Evolutionary conservation across 139 green algal species (phyloP), one percentile per base, ranked within the genome.

Genomic region (Diplosphaera chodatii): DNA sequence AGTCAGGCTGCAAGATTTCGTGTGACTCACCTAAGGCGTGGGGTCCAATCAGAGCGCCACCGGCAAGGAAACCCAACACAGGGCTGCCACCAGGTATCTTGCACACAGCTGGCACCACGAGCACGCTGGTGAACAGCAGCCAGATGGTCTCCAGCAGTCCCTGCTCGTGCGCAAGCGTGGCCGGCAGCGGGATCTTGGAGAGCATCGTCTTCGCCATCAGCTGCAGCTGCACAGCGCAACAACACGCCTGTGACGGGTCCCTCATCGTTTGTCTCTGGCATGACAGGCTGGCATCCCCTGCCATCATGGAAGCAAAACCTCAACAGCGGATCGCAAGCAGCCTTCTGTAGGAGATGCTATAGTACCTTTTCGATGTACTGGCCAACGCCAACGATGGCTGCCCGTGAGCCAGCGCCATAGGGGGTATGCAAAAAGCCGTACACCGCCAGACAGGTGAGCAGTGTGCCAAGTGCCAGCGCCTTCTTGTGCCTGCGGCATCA

Each of bases 51-150:
- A 98, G 70, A 3, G 91, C 93, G 29, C 93, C 93, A 28, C 88
- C 91, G 27, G 85, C 84, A 68, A 99, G 86, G 83, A 98, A 99
- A 30, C 94, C 94, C 64, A 99, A 84, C 69, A 99, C 92, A 0
- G 94, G 89, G 63, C 82, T 91, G 29, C 94, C 94, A 21, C 94
- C 94, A 15, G 88, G 92, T n/a, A 96, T 77, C 76, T 91, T 96
- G 66, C 89, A 92, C 41, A 99, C 86, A 16, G 94, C 74, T 8
- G 90, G 90, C 65, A 96, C 89, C 48, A 88, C 90, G 15, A 98
- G 76, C 37, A 96, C 88, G 41, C 71, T 86, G 28, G 88, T 90
- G 64, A 92, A 74, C 72, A 98, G 86, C 76, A 98, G 90, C 79
- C 72, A 90, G 73, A 97, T 91, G 55, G 89, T 92, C 82, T 97